These are phyloP conservation scores for Rhodotorula paludigena DNA, from an alignment of 768 basidiomycete species.

Conservation along the genomic window DNA sequence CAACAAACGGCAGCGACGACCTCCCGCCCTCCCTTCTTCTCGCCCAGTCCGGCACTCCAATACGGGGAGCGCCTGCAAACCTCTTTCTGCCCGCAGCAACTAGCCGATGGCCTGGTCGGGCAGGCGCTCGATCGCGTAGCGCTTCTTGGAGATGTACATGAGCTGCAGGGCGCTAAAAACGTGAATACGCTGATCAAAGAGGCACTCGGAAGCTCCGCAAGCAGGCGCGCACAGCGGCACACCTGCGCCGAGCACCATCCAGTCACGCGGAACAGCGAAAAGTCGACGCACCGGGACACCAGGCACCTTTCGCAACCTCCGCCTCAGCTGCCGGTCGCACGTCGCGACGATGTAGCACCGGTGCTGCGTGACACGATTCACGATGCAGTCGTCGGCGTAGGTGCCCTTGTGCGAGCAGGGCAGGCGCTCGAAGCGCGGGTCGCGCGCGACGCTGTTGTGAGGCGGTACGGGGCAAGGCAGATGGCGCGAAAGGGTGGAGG, in stretches of 20 bases:
- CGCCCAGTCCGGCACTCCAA: too few relatives aligned
- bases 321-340: conserved; percentile 88
- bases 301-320: conserved; percentile 76
- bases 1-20: background rate
- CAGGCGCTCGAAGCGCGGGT: conserved; percentile 92
- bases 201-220: too few relatives aligned
- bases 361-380: conserved; percentile 89
- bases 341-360: conserved; percentile 97
- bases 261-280: too few relatives aligned
- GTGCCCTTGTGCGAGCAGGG: conserved; percentile 88
- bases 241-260: too few relatives aligned
- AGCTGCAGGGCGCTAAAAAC: too few relatives aligned
- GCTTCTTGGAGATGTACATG: conserved; percentile 90
- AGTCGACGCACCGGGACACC: conserved; percentile 43
- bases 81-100: too few relatives aligned
- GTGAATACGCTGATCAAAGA: too few relatives aligned
- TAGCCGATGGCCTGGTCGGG: conserved; percentile 67
- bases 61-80: too few relatives aligned
- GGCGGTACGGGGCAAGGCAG: background rate
- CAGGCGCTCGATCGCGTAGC: conserved; percentile 89
- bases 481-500: background rate
- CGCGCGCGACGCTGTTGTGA: conserved; percentile 74
- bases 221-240: too few relatives aligned
- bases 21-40: too few relatives aligned
- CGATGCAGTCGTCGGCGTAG: conserved; percentile 98